Base-by-base conservation (phyloP, 306 rosid species). In the Clitoria ternatea region DNA sequence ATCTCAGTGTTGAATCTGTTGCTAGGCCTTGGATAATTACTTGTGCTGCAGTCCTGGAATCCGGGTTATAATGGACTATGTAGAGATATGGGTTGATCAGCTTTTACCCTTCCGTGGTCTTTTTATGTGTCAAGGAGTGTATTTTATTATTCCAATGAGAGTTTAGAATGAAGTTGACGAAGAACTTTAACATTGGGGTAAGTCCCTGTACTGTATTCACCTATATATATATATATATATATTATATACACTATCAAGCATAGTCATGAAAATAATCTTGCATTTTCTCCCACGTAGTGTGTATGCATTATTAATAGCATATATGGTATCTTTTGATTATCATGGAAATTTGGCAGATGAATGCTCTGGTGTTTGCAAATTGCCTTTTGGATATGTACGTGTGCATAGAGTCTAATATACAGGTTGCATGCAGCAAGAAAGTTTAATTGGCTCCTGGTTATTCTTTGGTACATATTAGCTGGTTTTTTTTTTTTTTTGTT, bases 71-170 rank as follows among this genome's bases (percentile, higher is more conserved):
- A 47, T 36, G 42, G 8, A 64, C 26, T 50, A 14, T 42, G 52
- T 48, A 10, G 18, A 56, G 35, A 7, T 65, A 40, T 56, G 69
- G n/a, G 54, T 48, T 76, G 68, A 27, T 70, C 77, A 71, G 32
- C 69, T 66, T 35, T 20, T 29, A 43, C 70, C 80, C 44, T 61
- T 61, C 27, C 69, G 2, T 35, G 76, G 47, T 66, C 14, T 60
- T 39, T 76, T 39, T 76, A 37, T 81, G 54, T 62, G 36, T 68
- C 52, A 73, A 45, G 43, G 60, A 53, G 32, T 74, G 74, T 82
- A 77, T 69, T 76, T 74, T 50, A 66, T 73, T 81, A 62, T 76
- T 72, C 75, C 3, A 82, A 64, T 78, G 78, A 45, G 62, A 69
- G 43, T 63, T 67, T 74, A 69, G 71, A 75, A 73, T 69, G 55